Evolutionary conservation across 208 protist species (phyloP), one percentile per base, ranked within the genome.

Genomic region (Trypanosoma theileri): DNA sequence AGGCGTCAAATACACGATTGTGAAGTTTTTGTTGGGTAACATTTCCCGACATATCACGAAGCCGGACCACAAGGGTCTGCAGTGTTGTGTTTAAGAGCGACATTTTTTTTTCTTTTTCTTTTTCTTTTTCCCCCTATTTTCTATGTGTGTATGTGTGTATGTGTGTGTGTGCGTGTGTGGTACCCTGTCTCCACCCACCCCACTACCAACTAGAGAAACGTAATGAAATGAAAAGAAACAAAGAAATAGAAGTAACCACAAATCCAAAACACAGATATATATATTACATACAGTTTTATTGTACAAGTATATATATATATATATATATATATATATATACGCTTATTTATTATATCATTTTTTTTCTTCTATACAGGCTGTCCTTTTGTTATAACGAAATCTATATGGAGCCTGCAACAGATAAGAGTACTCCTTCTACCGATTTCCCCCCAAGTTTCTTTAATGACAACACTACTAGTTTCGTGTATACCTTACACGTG

Each of bases 1-100:
- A 96, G 0, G 91, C 91, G 62, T 96, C 91, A 71, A 96, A 96
- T 8, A 96, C 85, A 40, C 91, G 84, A 64, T 89, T 96, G 74
- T 96, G 91, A 54, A 96, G 83, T 59, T 96, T 96, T 55, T 96
- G 91, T 66, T 86, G 81, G 13, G 85, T 89, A 26, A 96, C 86
- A 54, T 94, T 93, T 10, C 91, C 91, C 2, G 84, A 89, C 70
- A 94, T 87, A 60, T 96, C 91, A 0, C 88, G 81, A 51, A 96
- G 79, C 0, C 84, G 79, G 3, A 96, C 86, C 42, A 96, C 82
- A 9, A 94, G 65, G 0, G 91, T 96, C 61, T 96, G 91, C 11
- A 96, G 74, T 9, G 86, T 91, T 7, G 86, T 89, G 67, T 94
- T 94, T 19, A 96, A 65, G 3, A 96, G 73, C 21, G 91, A 91